Evolutionary conservation across 148 eudicot genomes (phyloP).

Genomic region (Vaccinium corymbosum): DNA sequence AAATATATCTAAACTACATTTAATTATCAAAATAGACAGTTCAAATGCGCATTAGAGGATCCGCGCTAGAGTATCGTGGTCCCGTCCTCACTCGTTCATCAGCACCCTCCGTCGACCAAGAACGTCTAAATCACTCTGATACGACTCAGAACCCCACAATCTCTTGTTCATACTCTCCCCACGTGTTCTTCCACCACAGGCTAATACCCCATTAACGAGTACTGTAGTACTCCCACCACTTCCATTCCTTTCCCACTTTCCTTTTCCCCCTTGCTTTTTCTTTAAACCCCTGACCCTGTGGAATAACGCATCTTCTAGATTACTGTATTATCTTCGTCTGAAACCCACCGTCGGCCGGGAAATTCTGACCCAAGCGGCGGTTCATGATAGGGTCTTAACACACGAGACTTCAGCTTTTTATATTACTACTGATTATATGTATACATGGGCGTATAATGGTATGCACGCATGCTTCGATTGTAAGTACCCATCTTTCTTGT

Average conservation of each 20-base stretch:
- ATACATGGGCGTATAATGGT: neutral
- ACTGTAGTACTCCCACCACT: neutral
- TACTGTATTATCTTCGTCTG: neutral
- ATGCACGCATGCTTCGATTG: neutral
- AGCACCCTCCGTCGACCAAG: neutral
- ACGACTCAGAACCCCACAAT: neutral
- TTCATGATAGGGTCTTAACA: neutral
- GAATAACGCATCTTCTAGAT: neutral
- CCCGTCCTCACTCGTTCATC: neutral
- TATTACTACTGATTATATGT: neutral
- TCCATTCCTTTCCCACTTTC: neutral
- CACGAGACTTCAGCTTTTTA: neutral
- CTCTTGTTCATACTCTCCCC: neutral
- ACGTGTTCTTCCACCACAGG: neutral
- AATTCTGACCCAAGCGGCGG: too few species aligned
- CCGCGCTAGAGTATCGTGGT: too few species aligned
- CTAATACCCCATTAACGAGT: neutral
- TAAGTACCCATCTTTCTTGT: neutral
- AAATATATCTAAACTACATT: too few species aligned
- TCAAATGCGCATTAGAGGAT: too few species aligned
- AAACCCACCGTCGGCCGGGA: neutral
- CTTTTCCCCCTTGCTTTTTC: neutral
- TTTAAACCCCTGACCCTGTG: neutral
- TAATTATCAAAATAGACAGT: too few species aligned
- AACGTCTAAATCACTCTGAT: slow-evolving; percentile 1